Evolutionary conservation across 2,329 filamentous ascomycete genomes (phyloP), one percentile per base, ranked within the genome.

Genomic region (Penicillium sp.): DNA sequence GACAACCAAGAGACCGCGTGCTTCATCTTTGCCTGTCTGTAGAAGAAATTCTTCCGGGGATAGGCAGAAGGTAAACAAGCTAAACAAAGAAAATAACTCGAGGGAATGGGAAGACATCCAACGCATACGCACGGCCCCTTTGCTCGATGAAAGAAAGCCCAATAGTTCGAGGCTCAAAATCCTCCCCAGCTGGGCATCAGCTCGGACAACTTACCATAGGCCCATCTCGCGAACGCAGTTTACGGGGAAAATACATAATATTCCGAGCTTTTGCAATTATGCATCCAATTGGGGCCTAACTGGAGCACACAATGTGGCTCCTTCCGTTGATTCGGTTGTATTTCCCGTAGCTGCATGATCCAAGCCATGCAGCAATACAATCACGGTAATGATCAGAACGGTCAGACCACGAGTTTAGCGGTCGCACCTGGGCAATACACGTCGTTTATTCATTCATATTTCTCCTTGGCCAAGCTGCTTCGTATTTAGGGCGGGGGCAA

Each of bases 11-110:
- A 19, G 19, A 49, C 2, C 9, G 32, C 38, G 12, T 37, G 13
- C 44, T 38, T 55, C 57, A 59, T 59, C 4, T 32, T 53, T 31
- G 40, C 34, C 15, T 39, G 38, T 37, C 24, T 19, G 38, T 32
- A 17, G 15, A 15, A 15, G 21, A 17, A 17, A 21, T 39, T 28
- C 13, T 38, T 45, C 21, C 7, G 10, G 3, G 17, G 35, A 51
- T 3, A 12, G 15, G n/a, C 2, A 34, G n/a, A 43, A 38, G 24
- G 6, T 37, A 35, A 40, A 44, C 28, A 21, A 37, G 28, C 29
- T 29, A n/a, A 29, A 39, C 19, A 38, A 43, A 40, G 33, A 29
- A 33, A 32, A 17, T 5, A 9, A 12, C 12, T 42, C n/a, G 26
- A 37, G 8, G 21, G 17, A 43, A 40, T 22, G 8, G 10, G 21